A percentile compares a stretch with the other conserved stretches of the same genome.
Evolutionary conservation across 192 early-diverging fungal genomes (phyloP).

Genomic region (Coemansia sp.): DNA sequence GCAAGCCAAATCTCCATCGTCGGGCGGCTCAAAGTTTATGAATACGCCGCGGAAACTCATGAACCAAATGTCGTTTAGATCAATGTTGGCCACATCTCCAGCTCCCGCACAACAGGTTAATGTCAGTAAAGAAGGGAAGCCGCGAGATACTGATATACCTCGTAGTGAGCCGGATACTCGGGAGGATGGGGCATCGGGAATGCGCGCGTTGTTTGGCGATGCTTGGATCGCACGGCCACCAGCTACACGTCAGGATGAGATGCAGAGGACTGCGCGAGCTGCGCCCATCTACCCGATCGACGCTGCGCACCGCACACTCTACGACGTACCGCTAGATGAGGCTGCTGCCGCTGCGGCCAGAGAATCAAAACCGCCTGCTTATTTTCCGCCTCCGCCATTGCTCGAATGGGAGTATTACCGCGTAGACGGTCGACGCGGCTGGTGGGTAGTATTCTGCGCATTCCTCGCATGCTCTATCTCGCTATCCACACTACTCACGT

Average conservation of each 20-base stretch:
- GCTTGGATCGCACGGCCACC: slow-evolving; percentile 34
- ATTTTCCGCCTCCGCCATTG: neutral
- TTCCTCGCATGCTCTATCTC: slow-evolving; percentile 26
- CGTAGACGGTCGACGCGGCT: slow-evolving; percentile 15
- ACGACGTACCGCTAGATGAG: slow-evolving; percentile 19
- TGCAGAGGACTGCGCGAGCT: neutral
- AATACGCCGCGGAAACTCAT: slow-evolving; percentile 30
- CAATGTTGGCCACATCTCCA: slow-evolving; percentile 23
- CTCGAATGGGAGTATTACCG: slow-evolving; percentile 42
- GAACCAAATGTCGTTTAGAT: slow-evolving; percentile 27
- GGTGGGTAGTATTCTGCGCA: slow-evolving; percentile 34
- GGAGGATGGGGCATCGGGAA: neutral
- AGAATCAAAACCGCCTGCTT: neutral
- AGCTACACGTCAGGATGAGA: neutral
- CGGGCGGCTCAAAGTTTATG: neutral
- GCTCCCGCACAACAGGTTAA: neutral
- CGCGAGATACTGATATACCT: neutral
- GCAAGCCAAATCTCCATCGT: neutral
- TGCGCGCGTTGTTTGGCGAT: slow-evolving; percentile 34
- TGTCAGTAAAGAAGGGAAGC: neutral
- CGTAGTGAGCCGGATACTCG: neutral
- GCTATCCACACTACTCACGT: slow-evolving; percentile 37
- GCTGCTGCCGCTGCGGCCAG: neutral
- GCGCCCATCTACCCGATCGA: slow-evolving; percentile 8
- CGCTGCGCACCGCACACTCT: slow-evolving; percentile 10